Conservation (phyloP, 2,329 filamentous ascomycete species). For the Colletotrichum musae region DNA sequence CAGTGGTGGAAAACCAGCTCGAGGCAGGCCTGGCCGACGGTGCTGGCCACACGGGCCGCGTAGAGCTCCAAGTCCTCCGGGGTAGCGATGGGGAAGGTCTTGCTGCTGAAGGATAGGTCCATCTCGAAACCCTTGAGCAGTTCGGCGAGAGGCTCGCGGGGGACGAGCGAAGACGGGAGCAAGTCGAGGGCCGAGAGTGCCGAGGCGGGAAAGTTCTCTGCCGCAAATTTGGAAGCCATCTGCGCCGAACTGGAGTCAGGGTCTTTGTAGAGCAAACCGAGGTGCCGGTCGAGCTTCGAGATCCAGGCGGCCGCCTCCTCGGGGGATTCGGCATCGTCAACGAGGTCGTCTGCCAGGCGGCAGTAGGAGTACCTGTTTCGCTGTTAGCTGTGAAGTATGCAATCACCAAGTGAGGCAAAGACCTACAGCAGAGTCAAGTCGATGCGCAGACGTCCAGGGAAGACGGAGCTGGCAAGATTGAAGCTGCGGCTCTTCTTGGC, state of each 20-base stretch:
- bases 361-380: slow-evolving; percentile 77
- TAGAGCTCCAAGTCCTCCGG: slow-evolving; percentile 75
- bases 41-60: slow-evolving; percentile 78
- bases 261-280: slow-evolving; percentile 66
- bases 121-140: slow-evolving; percentile 79
- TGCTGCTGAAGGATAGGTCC: slow-evolving; percentile 69
- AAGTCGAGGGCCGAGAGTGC: slow-evolving; percentile 70
- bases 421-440: slow-evolving; percentile 75
- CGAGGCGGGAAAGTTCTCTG: slow-evolving; percentile 65
- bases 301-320: slow-evolving; percentile 72
- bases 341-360: slow-evolving; percentile 79
- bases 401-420: too few species aligned
- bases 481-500: slow-evolving; percentile 80
- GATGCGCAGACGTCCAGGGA: slow-evolving; percentile 76
- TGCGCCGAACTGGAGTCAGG: slow-evolving; percentile 41
- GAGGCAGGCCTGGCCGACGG: slow-evolving; percentile 78
- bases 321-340: slow-evolving; percentile 72
- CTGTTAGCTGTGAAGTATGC: slow-evolving; percentile 26
- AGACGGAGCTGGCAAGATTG: slow-evolving; percentile 79
- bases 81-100: slow-evolving; percentile 68
- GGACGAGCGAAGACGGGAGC: slow-evolving; percentile 71
- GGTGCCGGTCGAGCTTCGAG: slow-evolving; percentile 68
- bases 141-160: slow-evolving; percentile 72
- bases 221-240: slow-evolving; percentile 52
- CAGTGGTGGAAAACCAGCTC: slow-evolving; percentile 76